Evolutionary conservation across 805 yeast genomes (phyloP), one percentile per base, ranked within the genome.

Genomic region (Ogataea polymorpha): DNA sequence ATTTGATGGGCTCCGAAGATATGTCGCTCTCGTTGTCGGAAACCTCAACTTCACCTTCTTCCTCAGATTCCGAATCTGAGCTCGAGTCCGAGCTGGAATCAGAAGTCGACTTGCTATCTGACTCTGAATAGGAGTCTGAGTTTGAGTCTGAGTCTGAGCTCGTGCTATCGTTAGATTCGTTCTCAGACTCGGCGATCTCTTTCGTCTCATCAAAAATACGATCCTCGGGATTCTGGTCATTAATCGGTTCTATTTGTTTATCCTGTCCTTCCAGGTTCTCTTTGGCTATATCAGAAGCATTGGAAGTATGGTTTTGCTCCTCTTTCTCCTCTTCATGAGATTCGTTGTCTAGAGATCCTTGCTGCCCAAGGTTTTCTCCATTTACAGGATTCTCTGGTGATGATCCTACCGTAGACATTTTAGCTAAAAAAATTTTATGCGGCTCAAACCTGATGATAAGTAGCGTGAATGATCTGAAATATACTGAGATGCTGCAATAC

Each of bases 1-100:
- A 88, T 23, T 68, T 61, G 16, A 91, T 85, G 1, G 96, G 95
- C 0, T 79, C 88, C 1, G 62, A 64, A 4, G 65, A 60, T 9
- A 66, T 73, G 0, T 68, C 75, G 25, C 37, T 32, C 14, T 56
- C 68, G 16, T 58, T 65, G 1, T 66, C 72, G 3, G 59, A 66
- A 13, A 56, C 63, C 14, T 35, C 59, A 4, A 29, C 53, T 1
- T 46, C 61, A n/a, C 49, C 56, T 3, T 42, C 53, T 3, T 39
- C 55, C 4, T 46, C 61, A 9, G 49, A 54, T 4, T 36, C 56
- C 4, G 44, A 21, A 30, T 59, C 59, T 2, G 62, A 50, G 16
- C 47, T 56, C 13, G 33, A 21, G 5, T 31, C 40, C n/a, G 35
- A 36, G 14, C 18, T 29, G 6, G 47, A 46, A 20, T 35, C 45